Percentiles rank a stretch among this genome's conserved stretches.
These are phyloP conservation scores for Phytophthora tentaculata DNA, from an alignment of 352 stramenopile species.

Conservation along the genomic window DNA sequence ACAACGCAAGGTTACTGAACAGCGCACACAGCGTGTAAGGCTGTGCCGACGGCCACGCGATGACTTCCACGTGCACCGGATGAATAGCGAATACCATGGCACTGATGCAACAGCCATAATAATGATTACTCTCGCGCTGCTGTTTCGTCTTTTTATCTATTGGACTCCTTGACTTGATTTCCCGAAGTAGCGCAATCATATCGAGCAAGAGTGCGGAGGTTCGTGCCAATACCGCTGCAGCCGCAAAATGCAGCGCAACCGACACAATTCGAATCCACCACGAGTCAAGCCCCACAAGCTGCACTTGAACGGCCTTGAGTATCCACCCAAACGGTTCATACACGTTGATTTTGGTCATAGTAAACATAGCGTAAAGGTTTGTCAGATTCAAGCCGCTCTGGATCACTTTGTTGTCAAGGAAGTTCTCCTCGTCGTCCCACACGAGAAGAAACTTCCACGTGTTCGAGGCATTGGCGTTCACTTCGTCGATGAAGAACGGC, in stretches of 20 bases:
- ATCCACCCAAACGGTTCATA: constrained; percentile 76
- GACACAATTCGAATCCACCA: constrained; percentile 51
- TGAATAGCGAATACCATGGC: constrained; percentile 64
- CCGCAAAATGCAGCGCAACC: constrained; percentile 45
- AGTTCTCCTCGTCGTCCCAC: constrained; percentile 72
- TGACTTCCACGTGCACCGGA: constrained; percentile 68
- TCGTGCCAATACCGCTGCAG: constrained; percentile 35
- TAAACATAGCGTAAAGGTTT: constrained; percentile 56
- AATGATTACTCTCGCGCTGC: constrained; percentile 8
- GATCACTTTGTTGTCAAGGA: constrained; percentile 56
- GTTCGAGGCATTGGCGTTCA: constrained; percentile 7
- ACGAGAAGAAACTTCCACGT: constrained; percentile 56
- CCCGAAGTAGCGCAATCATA: constrained; percentile 23
- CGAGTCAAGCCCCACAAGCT: constrained; percentile 41
- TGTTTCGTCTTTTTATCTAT: not conserved
- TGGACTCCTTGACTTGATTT: not conserved
- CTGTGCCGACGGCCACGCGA: constrained; percentile 74
- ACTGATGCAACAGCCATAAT: constrained; percentile 46
- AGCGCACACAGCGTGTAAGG: constrained; percentile 65
- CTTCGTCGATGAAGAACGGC: constrained; percentile 21
- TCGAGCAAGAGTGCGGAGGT: constrained; percentile 36
- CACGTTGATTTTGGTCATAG: constrained; percentile 64
- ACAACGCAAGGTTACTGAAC: constrained; percentile 56
- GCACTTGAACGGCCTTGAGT: constrained; percentile 57
- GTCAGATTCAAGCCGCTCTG: constrained; percentile 38